Evolutionary conservation across 257 asterid genomes (phyloP).

Genomic region (Avicennia marina): DNA sequence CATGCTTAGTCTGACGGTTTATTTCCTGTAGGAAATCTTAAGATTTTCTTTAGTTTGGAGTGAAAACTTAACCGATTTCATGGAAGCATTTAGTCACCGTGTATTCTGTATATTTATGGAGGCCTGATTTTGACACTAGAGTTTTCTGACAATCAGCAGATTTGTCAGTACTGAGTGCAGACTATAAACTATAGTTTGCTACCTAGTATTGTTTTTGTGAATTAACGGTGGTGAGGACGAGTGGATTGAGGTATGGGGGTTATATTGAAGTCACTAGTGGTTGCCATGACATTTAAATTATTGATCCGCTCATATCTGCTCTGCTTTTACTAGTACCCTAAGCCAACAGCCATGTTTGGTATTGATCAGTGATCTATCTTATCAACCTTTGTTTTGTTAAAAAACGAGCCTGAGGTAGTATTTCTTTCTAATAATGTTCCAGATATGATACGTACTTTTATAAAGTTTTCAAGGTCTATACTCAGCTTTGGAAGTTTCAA

Average conservation of each 20-base stretch:
- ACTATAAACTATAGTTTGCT: not conserved
- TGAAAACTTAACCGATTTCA: not conserved
- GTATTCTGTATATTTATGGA: not conserved
- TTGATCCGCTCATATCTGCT: too few relatives aligned
- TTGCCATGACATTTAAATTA: not conserved
- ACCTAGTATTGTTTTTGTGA: constrained; percentile 4
- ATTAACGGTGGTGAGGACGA: not conserved
- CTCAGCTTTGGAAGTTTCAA: constrained; percentile 93
- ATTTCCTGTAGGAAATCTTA: not conserved
- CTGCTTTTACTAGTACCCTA: not conserved
- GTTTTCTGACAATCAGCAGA: not conserved
- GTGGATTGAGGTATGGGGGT: not conserved
- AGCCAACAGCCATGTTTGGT: not conserved
- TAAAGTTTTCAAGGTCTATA: constrained; percentile 88
- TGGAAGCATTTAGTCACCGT: constrained; percentile 5
- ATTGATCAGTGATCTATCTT: not conserved
- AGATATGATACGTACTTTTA: constrained; percentile 90
- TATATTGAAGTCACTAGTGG: not conserved
- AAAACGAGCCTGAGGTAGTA: not conserved
- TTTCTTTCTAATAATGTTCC: constrained; percentile 22
- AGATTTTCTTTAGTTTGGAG: not conserved
- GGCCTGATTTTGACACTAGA: not conserved
- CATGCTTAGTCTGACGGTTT: not conserved
- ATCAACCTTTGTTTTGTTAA: not conserved
- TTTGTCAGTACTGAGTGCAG: not conserved